Evolutionary conservation across 228 moss, liverwort and hornwort genomes (phyloP).

Genomic region (Sphagnum magellanicum): DNA sequence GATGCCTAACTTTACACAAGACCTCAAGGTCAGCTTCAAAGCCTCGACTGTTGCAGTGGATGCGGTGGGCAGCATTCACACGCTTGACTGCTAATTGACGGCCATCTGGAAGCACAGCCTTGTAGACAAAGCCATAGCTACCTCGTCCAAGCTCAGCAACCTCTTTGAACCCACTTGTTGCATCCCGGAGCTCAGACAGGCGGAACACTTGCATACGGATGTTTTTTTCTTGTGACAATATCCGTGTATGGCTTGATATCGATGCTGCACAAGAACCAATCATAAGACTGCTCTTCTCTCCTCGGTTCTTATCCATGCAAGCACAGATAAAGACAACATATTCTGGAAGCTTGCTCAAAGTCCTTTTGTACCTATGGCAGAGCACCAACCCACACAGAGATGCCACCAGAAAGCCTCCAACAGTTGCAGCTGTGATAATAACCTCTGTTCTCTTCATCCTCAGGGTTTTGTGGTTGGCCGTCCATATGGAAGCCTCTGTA

Average conservation of each 20-base stretch:
- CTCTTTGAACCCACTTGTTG: conserved; percentile 65
- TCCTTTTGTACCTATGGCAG: conserved; percentile 14
- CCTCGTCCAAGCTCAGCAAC: conserved; percentile 57
- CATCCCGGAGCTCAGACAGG: conserved; percentile 43
- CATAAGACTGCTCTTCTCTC: conserved; percentile 21
- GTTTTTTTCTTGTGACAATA: conserved; percentile 20
- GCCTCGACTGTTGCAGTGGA: conserved; percentile 48
- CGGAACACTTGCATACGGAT: conserved; percentile 49
- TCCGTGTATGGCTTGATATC: conserved; percentile 15
- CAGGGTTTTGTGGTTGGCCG: conserved; percentile 2
- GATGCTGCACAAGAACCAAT: conserved; percentile 18
- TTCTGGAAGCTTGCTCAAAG: conserved; percentile 4
- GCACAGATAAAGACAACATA: conserved; percentile 19
- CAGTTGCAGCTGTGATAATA: conserved; percentile 26
- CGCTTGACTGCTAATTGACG: conserved; percentile 61
- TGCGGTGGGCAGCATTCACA: conserved; percentile 52
- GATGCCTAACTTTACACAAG: conserved; percentile 52
- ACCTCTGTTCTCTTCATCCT: conserved; percentile 15
- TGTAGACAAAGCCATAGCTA: conserved; percentile 58
- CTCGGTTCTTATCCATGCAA: conserved; percentile 13
- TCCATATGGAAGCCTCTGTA: conserved; percentile 11
- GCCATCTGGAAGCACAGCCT: conserved; percentile 44
- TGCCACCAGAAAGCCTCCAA: conserved; percentile 23
- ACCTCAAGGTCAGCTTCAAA: conserved; percentile 60
- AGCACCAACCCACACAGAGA: conserved; percentile 18